A percentile compares a stretch with the other conserved stretches of the same genome.
Evolutionary conservation across 2,329 filamentous ascomycete genomes (phyloP).

Genomic region (Cladosporium velox): DNA sequence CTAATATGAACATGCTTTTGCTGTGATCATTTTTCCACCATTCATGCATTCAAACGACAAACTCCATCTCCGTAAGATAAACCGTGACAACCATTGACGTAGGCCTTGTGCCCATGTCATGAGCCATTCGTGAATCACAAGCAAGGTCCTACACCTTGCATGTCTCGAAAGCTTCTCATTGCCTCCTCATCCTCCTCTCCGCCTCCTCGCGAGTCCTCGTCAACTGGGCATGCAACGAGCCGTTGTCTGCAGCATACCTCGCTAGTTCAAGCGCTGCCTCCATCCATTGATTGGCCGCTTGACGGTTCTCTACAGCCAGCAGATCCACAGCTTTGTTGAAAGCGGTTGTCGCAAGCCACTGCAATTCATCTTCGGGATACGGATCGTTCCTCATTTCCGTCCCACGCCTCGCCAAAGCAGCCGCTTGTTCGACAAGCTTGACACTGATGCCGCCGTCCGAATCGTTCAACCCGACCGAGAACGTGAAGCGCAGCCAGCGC

Average conservation of each 20-base stretch:
- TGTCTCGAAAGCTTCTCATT: neutral
- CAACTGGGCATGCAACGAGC: slow-evolving; percentile 39
- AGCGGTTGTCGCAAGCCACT: slow-evolving; percentile 70
- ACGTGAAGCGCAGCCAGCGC: slow-evolving; percentile 77
- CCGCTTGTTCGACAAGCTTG: slow-evolving; percentile 64
- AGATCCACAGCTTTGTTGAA: slow-evolving; percentile 73
- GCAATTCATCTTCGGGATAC: slow-evolving; percentile 68
- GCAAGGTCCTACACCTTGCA: neutral
- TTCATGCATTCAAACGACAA: neutral
- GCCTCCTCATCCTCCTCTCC: slow-evolving; percentile 23
- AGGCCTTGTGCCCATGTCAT: neutral
- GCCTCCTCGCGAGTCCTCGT: slow-evolving; percentile 37
- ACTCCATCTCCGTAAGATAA: neutral
- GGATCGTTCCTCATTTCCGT: slow-evolving; percentile 30
- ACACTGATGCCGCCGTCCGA: slow-evolving; percentile 25
- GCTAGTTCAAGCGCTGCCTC: slow-evolving; percentile 64
- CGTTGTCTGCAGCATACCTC: slow-evolving; percentile 57
- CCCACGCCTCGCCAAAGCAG: slow-evolving; percentile 49
- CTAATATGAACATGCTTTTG: slow-evolving; percentile 14
- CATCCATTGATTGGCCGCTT: slow-evolving; percentile 62
- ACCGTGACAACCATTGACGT: neutral
- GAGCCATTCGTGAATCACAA: neutral
- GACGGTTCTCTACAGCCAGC: slow-evolving; percentile 49
- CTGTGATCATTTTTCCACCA: neutral
- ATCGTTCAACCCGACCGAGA: slow-evolving; percentile 59